Evolutionary conservation across 768 basidiomycete species (phyloP).

Genomic region (Tricholoma hemisulphureum): DNA sequence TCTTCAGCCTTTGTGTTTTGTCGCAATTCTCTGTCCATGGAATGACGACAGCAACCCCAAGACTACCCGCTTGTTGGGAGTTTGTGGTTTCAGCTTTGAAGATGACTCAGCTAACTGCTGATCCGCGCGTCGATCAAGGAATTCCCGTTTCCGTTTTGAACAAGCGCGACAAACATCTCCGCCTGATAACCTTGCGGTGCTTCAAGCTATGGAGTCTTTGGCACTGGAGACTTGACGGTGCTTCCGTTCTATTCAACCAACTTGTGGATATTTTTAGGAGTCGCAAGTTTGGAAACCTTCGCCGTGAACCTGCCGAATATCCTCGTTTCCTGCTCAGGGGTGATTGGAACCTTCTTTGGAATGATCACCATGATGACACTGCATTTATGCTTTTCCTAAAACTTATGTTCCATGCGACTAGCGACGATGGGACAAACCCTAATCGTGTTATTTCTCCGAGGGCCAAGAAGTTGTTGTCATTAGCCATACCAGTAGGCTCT

Average conservation of each 20-base stretch:
- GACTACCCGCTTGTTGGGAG: conserved; percentile 63
- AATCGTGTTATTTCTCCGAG: conserved; percentile 37
- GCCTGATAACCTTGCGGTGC: conserved; percentile 68
- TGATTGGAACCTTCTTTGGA: conserved; percentile 52
- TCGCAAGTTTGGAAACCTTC: conserved; percentile 72
- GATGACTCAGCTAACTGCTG: conserved; percentile 53
- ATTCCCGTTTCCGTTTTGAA: conserved; percentile 38
- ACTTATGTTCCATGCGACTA: conserved; percentile 65
- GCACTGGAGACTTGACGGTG: conserved; percentile 67
- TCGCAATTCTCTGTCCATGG: conserved; percentile 71
- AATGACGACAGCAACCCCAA: conserved; percentile 32
- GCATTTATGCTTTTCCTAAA: conserved; percentile 81
- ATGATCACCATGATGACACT: conserved; percentile 56
- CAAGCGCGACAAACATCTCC: conserved; percentile 70
- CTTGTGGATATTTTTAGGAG: conserved; percentile 74
- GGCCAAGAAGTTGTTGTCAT: conserved; percentile 66
- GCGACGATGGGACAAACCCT: conserved; percentile 26
- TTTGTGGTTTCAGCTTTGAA: conserved; percentile 57
- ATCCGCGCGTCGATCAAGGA: conserved; percentile 41
- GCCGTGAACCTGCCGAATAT: conserved; percentile 59
- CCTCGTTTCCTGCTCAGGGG: conserved; percentile 65
- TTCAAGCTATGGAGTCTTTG: conserved; percentile 72
- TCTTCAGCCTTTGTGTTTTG: conserved; percentile 68
- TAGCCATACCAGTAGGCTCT: conserved; percentile 69
- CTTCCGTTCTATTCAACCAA: conserved; percentile 55